Conservation (phyloP, 2,329 filamentous ascomycete species). For the Coleophoma cylindrospora region DNA sequence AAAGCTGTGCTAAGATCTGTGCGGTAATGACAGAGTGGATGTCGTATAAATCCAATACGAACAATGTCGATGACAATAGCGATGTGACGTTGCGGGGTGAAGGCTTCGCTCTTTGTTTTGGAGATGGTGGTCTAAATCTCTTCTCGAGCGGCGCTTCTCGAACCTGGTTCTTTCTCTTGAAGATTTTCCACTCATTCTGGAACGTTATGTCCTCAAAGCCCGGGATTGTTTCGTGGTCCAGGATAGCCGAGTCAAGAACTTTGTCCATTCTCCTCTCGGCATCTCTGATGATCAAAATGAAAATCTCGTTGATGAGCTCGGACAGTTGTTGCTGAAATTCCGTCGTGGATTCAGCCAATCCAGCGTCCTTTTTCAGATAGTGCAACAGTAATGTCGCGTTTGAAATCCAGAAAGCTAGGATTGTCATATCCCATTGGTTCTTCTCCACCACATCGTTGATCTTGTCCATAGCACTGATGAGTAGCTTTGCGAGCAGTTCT, state of each 20-base stretch:
- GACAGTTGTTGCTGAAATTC: constrained; percentile 91
- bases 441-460: constrained; percentile 96
- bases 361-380: constrained; percentile 91
- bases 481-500: constrained; percentile 75
- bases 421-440: constrained; percentile 99
- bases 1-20: constrained; percentile 84
- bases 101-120: constrained; percentile 85
- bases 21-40: constrained; percentile 94
- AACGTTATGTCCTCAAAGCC: constrained; percentile 96
- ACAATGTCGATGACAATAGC: constrained; percentile 88
- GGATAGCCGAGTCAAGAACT: constrained; percentile 85
- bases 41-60: constrained; percentile 97
- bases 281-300: constrained; percentile 94
- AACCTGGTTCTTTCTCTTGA: constrained; percentile 84
- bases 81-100: constrained; percentile 95
- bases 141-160: constrained; percentile 90
- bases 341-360: constrained; percentile 72
- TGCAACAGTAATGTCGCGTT: constrained; percentile 94
- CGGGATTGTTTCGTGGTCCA: constrained; percentile 96
- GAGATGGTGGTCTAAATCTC: constrained; percentile 85
- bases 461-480: constrained; percentile 86
- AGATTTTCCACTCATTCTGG: constrained; percentile 97
- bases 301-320: constrained; percentile 96
- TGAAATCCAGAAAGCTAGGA: constrained; percentile 97
- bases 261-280: constrained; percentile 96